Evolutionary conservation across 148 eudicot genomes (phyloP).

Genomic region (Linanthus parryae): DNA sequence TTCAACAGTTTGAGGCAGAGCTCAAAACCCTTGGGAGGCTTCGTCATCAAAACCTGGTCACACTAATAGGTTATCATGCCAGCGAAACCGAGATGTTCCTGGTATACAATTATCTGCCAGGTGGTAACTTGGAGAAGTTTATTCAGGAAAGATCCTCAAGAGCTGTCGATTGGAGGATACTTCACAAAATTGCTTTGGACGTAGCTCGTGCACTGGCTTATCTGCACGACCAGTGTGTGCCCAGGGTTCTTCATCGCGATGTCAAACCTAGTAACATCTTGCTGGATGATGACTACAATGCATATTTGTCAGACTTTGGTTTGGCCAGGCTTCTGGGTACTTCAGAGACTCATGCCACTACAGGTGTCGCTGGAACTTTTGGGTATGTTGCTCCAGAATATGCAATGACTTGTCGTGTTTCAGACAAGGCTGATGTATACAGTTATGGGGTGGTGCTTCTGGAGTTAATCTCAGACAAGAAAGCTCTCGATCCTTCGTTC

Average conservation of each 20-base stretch:
- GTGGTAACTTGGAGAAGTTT: conserved; percentile 45
- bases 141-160: conserved; percentile 42
- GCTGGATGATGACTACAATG: conserved; percentile 41
- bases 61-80: conserved; percentile 42
- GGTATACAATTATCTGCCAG: conserved; percentile 40
- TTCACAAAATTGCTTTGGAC: conserved; percentile 51
- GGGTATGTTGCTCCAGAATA: conserved; percentile 58
- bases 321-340: conserved; percentile 49
- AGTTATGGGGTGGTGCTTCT: conserved; percentile 53
- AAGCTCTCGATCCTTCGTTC: conserved; percentile 42
- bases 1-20: conserved; percentile 53
- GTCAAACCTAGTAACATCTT: conserved; percentile 56
- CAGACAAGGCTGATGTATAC: conserved; percentile 59
- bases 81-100: conserved; percentile 54
- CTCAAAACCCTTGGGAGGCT: conserved; percentile 44
- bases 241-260: conserved; percentile 47
- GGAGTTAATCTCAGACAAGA: conserved; percentile 47
- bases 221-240: conserved; percentile 47
- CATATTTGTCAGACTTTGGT: conserved; percentile 51
- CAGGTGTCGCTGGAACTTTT: conserved; percentile 56
- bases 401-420: conserved; percentile 58
- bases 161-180: conserved; percentile 41
- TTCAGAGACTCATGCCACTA: conserved; percentile 52
- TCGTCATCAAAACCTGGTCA: conserved; percentile 41
- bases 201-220: conserved; percentile 46